These are phyloP conservation scores for Fraxinus cuspidata DNA, from an alignment of 257 asterid species.

Conservation along the genomic window DNA sequence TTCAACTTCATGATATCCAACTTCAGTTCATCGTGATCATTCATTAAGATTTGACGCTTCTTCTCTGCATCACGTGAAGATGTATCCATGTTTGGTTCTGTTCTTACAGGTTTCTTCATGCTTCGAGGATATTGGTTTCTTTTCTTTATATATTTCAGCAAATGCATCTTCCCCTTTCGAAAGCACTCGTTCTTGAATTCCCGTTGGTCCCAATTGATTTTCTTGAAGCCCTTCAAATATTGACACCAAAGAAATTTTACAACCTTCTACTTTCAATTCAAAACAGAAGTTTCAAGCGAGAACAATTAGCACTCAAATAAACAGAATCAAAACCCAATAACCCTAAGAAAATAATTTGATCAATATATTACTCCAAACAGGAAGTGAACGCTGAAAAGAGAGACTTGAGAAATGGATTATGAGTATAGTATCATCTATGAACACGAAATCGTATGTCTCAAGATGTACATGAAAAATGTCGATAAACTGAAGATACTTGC, in stretches of 20 bases:
- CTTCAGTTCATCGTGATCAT: constrained; percentile 27
- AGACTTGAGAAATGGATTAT: no score
- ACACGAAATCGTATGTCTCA: no score
- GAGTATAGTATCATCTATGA: no score
- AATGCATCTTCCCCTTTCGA: constrained; percentile 43
- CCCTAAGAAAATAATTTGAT: no score
- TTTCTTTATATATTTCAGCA: constrained; percentile 48
- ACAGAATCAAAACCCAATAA: no score
- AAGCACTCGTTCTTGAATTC: constrained; percentile 52
- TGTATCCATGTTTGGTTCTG: background rate
- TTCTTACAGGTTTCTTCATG: background rate
- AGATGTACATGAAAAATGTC: background rate
- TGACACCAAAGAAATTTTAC: background rate
- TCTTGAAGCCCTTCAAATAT: constrained; percentile 44
- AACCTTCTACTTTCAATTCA: background rate
- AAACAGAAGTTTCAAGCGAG: background rate
- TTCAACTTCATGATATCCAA: constrained; percentile 30
- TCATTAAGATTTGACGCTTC: constrained; percentile 27
- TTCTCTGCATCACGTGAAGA: constrained; percentile 18
- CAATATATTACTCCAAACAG: no score
- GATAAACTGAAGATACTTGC: constrained; percentile 34
- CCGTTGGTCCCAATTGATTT: constrained; percentile 48
- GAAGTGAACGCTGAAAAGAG: no score
- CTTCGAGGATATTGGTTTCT: constrained; percentile 14
- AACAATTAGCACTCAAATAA: background rate